These are phyloP conservation scores for Neonectria coccinea DNA, from an alignment of 2,329 filamentous ascomycete species.

Conservation along the genomic window DNA sequence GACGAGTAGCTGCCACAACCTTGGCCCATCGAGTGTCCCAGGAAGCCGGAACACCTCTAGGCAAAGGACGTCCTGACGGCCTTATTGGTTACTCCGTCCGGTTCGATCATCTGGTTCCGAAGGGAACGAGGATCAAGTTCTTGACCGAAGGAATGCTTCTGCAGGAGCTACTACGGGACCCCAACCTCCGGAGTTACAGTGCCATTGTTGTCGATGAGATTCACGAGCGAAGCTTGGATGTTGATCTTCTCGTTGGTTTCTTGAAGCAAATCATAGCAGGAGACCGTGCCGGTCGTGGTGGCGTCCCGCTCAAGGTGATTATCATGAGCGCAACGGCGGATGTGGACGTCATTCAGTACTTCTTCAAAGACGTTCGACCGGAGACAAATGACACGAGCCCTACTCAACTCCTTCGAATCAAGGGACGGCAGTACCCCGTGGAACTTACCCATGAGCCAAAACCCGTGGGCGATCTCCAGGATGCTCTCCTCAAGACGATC, in stretches of 20 bases:
- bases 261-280: conserved; percentile 79
- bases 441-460: conserved; percentile 79
- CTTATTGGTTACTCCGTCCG: conserved; percentile 92
- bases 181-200: conserved; percentile 84
- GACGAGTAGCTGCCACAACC: conserved; percentile 92
- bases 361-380: conserved; percentile 68
- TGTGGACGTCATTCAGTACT: conserved; percentile 79
- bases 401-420: conserved; percentile 71
- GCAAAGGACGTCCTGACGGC: conserved; percentile 55
- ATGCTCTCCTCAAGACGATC: conserved; percentile 82
- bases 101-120: conserved; percentile 89
- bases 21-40: conserved; percentile 88
- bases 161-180: conserved; percentile 91
- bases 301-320: conserved; percentile 84
- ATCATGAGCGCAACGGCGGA: conserved; percentile 98
- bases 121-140: conserved; percentile 89
- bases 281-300: conserved; percentile 73
- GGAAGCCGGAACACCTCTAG: conserved; percentile 72
- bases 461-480: conserved; percentile 84
- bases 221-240: conserved; percentile 94
- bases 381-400: conserved; percentile 31
- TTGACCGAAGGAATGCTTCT: conserved; percentile 96
- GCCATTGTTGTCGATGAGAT: conserved; percentile 95
- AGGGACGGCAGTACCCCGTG: conserved; percentile 90
- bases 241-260: conserved; percentile 91